Percentiles rank a stretch among this genome's conserved stretches.
Conservation (phyloP, 768 basidiomycete genomes). For the Lepiota brunneoincarnata region DNA sequence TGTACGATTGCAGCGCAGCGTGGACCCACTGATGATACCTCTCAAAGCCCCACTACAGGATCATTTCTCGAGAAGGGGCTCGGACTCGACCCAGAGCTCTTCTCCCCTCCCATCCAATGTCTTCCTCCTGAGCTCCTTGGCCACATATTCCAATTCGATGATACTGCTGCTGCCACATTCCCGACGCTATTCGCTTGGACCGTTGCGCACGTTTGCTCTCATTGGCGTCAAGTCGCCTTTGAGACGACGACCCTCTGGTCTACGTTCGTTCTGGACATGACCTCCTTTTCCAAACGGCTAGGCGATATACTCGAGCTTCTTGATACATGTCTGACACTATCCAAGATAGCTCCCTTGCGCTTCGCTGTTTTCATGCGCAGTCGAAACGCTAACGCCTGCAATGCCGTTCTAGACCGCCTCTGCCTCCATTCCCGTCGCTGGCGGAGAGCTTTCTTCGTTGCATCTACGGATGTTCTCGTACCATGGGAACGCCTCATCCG, state of each 20-base stretch:
- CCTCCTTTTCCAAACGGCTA: background rate
- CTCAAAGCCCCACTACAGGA: background rate
- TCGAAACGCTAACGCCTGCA: background rate
- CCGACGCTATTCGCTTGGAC: conserved; percentile 1
- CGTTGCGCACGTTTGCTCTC: background rate
- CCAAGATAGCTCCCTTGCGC: background rate
- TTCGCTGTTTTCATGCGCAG: background rate
- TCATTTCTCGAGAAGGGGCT: background rate
- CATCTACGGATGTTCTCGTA: background rate
- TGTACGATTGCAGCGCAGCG: no score
- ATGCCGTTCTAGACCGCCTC: background rate
- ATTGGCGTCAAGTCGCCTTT: background rate
- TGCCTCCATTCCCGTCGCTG: background rate
- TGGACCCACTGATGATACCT: background rate
- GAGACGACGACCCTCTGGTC: background rate
- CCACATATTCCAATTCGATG: background rate
- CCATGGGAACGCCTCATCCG: background rate
- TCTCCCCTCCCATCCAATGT: background rate
- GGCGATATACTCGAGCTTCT: background rate
- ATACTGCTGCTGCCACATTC: background rate
- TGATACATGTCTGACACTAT: background rate
- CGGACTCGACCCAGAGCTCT: background rate
- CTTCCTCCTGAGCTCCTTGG: conserved; percentile 1
- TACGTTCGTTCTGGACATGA: background rate
- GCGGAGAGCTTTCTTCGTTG: background rate